Evolutionary conservation across 2,329 filamentous ascomycete genomes (phyloP).

Genomic region (Phyllosticta citriasiana): DNA sequence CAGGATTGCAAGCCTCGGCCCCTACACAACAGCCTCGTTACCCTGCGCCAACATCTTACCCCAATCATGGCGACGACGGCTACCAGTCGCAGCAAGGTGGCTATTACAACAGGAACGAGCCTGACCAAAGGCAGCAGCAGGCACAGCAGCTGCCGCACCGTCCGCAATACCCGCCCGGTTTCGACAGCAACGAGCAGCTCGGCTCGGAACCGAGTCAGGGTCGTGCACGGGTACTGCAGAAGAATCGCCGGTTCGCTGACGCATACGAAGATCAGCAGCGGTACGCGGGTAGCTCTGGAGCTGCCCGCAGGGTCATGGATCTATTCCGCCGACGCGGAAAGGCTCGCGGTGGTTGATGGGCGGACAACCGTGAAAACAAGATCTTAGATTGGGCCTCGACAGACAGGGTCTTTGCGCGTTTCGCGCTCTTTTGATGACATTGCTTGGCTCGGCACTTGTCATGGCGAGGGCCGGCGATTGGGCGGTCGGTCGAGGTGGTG

Average conservation of each 20-base stretch:
- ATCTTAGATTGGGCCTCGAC: background rate
- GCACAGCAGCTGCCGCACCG: conserved; percentile 15
- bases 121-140: conserved; percentile 23
- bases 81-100: conserved; percentile 13
- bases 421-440: background rate
- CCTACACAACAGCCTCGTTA: conserved; percentile 17
- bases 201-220: conserved; percentile 15
- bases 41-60: background rate
- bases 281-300: conserved; percentile 73
- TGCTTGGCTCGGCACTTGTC: background rate
- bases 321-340: conserved; percentile 86
- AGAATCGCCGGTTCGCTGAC: conserved; percentile 78
- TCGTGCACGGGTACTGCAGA: conserved; percentile 54
- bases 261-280: conserved; percentile 64
- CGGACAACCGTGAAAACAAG: background rate
- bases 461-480: background rate
- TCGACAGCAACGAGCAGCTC: conserved; percentile 20
- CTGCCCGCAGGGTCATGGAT: conserved; percentile 92
- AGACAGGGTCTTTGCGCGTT: background rate
- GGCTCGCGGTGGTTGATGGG: conserved; percentile 39
- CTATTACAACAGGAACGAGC: conserved; percentile 24
- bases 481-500: background rate
- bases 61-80: background rate
- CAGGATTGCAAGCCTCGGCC: background rate
- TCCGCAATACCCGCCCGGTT: conserved; percentile 32